phyloP scores from a whole-genome alignment of 768 basidiomycete species.

The Tremella mesenterica region DNA sequence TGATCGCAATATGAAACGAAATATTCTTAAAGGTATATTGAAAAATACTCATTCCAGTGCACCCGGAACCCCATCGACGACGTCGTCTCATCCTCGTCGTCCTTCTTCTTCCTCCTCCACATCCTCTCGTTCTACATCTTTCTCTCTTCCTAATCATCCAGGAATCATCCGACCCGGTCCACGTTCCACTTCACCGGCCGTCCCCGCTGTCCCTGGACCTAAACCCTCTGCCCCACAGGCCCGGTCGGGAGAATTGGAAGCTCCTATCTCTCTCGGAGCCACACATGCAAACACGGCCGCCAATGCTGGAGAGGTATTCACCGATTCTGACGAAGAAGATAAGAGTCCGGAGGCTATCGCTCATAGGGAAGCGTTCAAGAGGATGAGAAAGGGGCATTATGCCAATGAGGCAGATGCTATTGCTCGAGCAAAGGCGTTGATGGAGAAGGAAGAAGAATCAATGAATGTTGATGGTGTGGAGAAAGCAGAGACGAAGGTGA shows the following conservation, averaged over 20 bases:
- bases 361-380: slow-evolving; percentile 35
- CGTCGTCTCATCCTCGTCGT: slow-evolving; percentile 16
- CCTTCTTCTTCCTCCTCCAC: slow-evolving; percentile 14
- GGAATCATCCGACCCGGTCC: slow-evolving; percentile 42
- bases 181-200: neutral
- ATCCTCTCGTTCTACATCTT: slow-evolving; percentile 38
- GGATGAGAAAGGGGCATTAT: slow-evolving; percentile 40
- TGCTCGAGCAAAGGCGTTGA: slow-evolving; percentile 31
- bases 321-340: slow-evolving; percentile 54
- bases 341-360: slow-evolving; percentile 59
- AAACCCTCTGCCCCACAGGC: neutral
- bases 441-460: too few relatives aligned
- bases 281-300: slow-evolving; percentile 34
- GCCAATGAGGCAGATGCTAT: slow-evolving; percentile 43
- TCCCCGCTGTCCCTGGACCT: neutral
- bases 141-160: slow-evolving; percentile 33
- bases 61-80: slow-evolving; percentile 11
- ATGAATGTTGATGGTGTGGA: slow-evolving; percentile 24
- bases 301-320: slow-evolving; percentile 50
- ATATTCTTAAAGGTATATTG: neutral
- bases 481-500: slow-evolving; percentile 10
- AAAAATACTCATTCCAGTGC: slow-evolving; percentile 1
- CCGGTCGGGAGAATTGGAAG: slow-evolving; percentile 56
- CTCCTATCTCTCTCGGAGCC: slow-evolving; percentile 33
- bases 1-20: neutral